A percentile compares a stretch with the other conserved stretches of the same genome.
These are phyloP conservation scores for Trametes cinnabarina DNA, from an alignment of 768 basidiomycete genomes.

Conservation along the genomic window DNA sequence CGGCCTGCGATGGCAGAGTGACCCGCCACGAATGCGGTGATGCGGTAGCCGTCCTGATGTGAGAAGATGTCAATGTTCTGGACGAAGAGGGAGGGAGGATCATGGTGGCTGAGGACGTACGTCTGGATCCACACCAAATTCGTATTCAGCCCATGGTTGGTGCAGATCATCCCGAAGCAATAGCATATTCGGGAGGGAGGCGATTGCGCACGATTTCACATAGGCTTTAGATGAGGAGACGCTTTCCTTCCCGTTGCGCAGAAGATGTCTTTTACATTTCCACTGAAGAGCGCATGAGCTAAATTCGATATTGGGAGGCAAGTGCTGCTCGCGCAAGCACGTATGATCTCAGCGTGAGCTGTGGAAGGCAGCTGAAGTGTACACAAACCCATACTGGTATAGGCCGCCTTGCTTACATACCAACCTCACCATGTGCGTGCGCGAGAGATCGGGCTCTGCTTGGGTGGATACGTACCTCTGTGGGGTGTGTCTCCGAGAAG, in stretches of 20 bases:
- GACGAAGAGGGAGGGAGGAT: neutral
- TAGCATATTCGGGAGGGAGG: constrained; percentile 31
- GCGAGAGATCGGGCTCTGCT: neutral
- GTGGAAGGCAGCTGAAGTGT: no score
- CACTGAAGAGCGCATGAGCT: neutral
- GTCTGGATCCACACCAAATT: constrained; percentile 29
- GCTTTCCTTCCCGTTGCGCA: neutral
- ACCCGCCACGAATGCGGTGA: constrained; percentile 31
- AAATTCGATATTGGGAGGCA: neutral
- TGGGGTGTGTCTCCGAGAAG: neutral
- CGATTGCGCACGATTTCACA: constrained; percentile 12
- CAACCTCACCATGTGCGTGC: neutral
- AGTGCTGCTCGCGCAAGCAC: neutral
- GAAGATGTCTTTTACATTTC: neutral
- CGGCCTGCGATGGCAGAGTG: constrained; percentile 28
- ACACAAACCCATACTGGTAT: no score
- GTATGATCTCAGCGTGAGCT: no score
- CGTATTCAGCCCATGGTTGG: constrained; percentile 27
- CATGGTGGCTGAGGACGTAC: constrained; percentile 25
- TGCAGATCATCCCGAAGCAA: constrained; percentile 28
- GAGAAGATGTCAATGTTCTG: neutral
- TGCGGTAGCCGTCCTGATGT: constrained; percentile 30
- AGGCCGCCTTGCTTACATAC: no score
- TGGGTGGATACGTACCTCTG: neutral
- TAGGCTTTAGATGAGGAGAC: neutral